phyloP scores from a whole-genome alignment of 2,329 filamentous ascomycete genomes.

The Meredithiella fracta region DNA sequence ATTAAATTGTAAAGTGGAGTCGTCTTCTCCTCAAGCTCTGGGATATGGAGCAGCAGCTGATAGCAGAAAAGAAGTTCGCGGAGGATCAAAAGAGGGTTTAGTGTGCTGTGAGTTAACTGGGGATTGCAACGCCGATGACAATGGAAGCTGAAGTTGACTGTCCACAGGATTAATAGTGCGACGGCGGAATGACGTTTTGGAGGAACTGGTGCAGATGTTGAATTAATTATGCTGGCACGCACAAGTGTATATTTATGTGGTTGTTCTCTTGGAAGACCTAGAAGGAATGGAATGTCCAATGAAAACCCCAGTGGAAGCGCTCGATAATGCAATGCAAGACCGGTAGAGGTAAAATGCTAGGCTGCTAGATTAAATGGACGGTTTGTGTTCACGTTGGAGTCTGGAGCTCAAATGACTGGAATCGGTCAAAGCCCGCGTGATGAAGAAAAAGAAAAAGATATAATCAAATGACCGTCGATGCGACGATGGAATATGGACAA shows the following conservation, averaged over 20 bases:
- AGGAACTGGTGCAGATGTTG: not conserved
- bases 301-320: not conserved
- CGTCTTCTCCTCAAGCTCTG: not conserved
- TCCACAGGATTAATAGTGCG: not conserved
- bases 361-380: not conserved
- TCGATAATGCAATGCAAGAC: slow-evolving; percentile 1
- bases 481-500: too few species aligned
- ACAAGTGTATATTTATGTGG: not conserved
- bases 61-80: not conserved
- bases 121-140: not conserved
- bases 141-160: not conserved
- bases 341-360: not conserved
- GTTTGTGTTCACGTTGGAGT: not conserved
- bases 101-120: not conserved
- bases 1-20: not conserved
- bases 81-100: not conserved
- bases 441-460: not conserved
- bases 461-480: too few species aligned
- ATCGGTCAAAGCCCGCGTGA: not conserved
- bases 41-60: not conserved
- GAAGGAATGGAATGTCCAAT: not conserved
- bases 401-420: not conserved
- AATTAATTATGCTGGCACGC: not conserved
- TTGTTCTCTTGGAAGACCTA: not conserved
- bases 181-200: not conserved